Conservation (phyloP, 495 filamentous ascomycete species). For the Neurospora sp. region DNA sequence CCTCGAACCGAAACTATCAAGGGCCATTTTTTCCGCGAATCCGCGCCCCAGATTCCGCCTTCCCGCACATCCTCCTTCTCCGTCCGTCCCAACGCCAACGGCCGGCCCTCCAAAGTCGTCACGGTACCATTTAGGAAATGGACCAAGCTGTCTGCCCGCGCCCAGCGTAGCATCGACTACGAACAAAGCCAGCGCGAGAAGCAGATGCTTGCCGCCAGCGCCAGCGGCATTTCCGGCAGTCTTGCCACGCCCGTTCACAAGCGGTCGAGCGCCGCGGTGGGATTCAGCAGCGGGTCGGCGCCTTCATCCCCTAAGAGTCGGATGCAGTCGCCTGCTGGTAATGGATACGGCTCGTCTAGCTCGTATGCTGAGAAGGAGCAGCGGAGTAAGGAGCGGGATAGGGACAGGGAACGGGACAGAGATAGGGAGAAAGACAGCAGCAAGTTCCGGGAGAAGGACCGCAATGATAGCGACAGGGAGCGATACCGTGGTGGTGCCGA, state of each 20-base stretch:
- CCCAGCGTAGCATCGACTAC: background rate
- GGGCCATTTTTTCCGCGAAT: background rate
- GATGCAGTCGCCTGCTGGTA: background rate
- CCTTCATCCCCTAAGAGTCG: background rate
- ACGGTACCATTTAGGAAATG: slow-evolving; percentile 10
- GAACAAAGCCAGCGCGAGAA: background rate
- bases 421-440: background rate
- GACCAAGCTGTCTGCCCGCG: slow-evolving; percentile 9
- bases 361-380: background rate
- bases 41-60: background rate
- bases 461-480: background rate
- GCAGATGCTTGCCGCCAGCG: background rate
- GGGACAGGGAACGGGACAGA: background rate
- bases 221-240: background rate
- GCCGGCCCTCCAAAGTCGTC: slow-evolving; percentile 14
- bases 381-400: background rate
- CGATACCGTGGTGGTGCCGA: background rate
- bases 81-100: slow-evolving; percentile 7
- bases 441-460: background rate
- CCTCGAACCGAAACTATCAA: background rate
- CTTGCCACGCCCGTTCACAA: background rate
- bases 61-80: background rate
- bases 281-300: background rate
- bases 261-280: background rate
- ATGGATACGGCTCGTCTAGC: background rate